Evolutionary conservation across 1,284 basidiomycete genomes (phyloP), one percentile per base, ranked within the genome.

Genomic region (Ustilago curta): DNA sequence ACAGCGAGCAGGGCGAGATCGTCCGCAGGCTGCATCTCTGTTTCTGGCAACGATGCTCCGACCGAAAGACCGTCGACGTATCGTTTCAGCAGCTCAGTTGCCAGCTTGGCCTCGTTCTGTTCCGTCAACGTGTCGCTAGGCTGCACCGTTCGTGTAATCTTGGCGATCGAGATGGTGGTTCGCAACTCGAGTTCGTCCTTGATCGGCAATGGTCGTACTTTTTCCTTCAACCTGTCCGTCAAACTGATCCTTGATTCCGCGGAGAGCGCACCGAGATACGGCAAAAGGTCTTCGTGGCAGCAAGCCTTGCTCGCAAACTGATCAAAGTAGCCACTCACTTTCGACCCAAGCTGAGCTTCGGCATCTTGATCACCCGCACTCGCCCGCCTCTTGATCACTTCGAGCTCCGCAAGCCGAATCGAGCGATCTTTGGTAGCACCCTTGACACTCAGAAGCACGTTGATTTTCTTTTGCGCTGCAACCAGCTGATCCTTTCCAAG

Each of bases 21-120:
- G 79, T 96, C 94, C 2, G 90, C 92, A 18, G 91, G 92, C 79
- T 96, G 94, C 48, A 94, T 87, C 77, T 96, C 94, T 0, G 92
- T 92, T 4, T 88, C 85, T 1, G 91, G 89, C 21, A 95, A 16
- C 2, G 87, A 56, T 88, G 86, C 53, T 86, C 87, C 93, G 3
- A 93, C 86, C 18, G 88, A 86, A 16, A 95, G 88, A 8, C 88
- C 91, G 3, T 87, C 85, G 9, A 88, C 83, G 81, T 91, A 92
- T 37, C 87, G 82, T 27, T 86, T 27, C 21, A 72, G 29, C 27
- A 59, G 35, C 12, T 37, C 32, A 2, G 52, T 18, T 7, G 69
- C 54, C 0, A 70, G 37, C 11, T 19, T 23, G 2, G 47, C 63
- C 40, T 74, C 71, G 35, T 19, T 52, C 18, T 51, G 31, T 16